Conservation (phyloP, 345 rosid species). For the Combretum micranthum region DNA sequence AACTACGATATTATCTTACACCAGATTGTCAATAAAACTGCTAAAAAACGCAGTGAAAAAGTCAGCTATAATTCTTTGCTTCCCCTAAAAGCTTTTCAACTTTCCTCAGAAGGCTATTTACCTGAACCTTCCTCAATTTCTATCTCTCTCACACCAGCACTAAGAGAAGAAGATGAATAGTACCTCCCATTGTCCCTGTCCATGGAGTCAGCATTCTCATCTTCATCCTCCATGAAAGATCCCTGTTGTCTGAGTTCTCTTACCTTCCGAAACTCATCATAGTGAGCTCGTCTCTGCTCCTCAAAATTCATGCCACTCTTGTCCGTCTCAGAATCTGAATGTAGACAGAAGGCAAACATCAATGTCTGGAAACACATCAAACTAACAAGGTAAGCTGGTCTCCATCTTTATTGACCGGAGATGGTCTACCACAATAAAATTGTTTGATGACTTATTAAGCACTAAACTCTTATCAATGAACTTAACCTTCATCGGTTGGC, state of each 20-base stretch:
- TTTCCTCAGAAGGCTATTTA: slow-evolving; percentile 4
- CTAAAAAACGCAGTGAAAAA: background rate
- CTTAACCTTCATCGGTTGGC: slow-evolving; percentile 60
- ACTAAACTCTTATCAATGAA: too few relatives aligned
- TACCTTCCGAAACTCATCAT: slow-evolving; percentile 77
- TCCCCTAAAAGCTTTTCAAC: too few relatives aligned
- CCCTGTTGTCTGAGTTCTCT: slow-evolving; percentile 67
- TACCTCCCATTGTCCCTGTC: slow-evolving; percentile 13
- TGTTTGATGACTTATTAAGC: too few relatives aligned
- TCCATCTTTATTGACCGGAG: too few relatives aligned
- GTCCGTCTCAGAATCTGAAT: slow-evolving; percentile 35
- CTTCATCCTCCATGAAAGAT: slow-evolving; percentile 60
- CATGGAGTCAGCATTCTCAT: slow-evolving; percentile 28
- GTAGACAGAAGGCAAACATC: background rate
- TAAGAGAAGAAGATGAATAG: slow-evolving; percentile 35
- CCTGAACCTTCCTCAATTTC: slow-evolving; percentile 34
- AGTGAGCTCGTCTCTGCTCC: slow-evolving; percentile 81
- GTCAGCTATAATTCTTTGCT: background rate
- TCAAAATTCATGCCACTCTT: slow-evolving; percentile 41
- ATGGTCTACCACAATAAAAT: too few relatives aligned
- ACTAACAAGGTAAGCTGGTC: background rate
- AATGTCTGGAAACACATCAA: background rate
- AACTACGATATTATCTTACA: too few relatives aligned
- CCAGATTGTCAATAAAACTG: too few relatives aligned
- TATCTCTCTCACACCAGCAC: slow-evolving; percentile 32